phyloP scores from a whole-genome alignment of 148 eudicot species.

The Camellia lanceoleosa region DNA sequence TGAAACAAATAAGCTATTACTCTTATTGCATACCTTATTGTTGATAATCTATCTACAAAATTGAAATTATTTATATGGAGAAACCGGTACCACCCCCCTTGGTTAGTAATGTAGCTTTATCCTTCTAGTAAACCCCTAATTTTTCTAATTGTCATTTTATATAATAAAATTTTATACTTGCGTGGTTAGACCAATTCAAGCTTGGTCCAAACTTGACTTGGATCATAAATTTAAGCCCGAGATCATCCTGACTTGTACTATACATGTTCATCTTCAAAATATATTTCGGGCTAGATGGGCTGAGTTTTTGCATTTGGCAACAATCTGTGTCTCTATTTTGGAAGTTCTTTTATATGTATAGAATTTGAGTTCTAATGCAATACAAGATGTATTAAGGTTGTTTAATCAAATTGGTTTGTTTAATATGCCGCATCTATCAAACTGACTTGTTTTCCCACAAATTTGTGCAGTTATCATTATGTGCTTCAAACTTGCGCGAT shows the following conservation, averaged over 20 bases:
- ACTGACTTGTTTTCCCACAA: constrained; percentile 9
- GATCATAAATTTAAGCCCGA: background rate
- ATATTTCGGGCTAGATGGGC: constrained; percentile 5
- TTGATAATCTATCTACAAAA: too few species aligned
- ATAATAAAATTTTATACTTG: background rate
- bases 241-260: background rate
- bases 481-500: constrained; percentile 79
- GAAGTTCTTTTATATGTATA: background rate
- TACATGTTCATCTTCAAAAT: background rate
- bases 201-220: background rate
- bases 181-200: background rate
- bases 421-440: background rate
- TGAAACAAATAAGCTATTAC: too few species aligned
- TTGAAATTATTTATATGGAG: too few species aligned
- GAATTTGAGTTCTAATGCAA: background rate
- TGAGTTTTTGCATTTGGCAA: background rate
- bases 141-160: background rate
- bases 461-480: constrained; percentile 69
- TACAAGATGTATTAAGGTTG: background rate
- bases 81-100: too few species aligned
- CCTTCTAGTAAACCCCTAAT: background rate
- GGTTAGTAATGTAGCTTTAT: background rate
- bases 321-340: background rate
- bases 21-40: too few species aligned
- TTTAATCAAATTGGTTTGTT: constrained; percentile 9